Evolutionary conservation across 2,329 filamentous ascomycete species (phyloP).

Genomic region (Aspergillus sp.): DNA sequence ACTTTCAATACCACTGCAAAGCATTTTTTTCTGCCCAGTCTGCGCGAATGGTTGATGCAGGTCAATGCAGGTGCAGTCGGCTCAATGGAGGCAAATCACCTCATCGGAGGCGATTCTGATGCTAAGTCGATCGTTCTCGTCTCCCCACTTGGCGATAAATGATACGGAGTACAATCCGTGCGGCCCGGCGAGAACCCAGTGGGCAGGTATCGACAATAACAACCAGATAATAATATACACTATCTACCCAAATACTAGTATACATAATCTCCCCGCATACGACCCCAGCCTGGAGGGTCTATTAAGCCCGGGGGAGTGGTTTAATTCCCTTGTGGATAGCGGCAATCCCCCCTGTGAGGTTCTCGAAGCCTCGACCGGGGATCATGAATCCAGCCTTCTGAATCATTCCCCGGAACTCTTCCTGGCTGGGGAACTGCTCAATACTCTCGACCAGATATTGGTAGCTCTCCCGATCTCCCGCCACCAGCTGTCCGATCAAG

Average conservation of each 20-base stretch:
- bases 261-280: not conserved
- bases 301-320: conserved; percentile 43
- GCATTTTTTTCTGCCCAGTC: not conserved
- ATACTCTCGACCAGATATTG: conserved; percentile 99
- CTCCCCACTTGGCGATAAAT: conserved; percentile 1
- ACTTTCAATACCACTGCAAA: not conserved
- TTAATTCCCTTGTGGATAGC: conserved; percentile 98
- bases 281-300: conserved; percentile 1
- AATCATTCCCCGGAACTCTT: conserved; percentile 67
- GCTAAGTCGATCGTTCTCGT: conserved; percentile 7
- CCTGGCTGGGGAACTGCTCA: conserved; percentile 84
- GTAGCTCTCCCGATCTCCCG: conserved; percentile 91
- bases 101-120: conserved; percentile 18
- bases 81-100: conserved; percentile 10
- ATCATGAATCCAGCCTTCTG: conserved; percentile 75
- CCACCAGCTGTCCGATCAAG: conserved; percentile 90
- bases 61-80: not conserved
- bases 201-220: not conserved
- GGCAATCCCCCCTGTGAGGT: conserved; percentile 88
- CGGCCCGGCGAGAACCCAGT: not conserved
- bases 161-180: not conserved
- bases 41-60: not conserved
- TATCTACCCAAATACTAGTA: not conserved
- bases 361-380: conserved; percentile 80
- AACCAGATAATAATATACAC: not conserved